These are phyloP conservation scores for Discostella stelligeroides DNA, from an alignment of 108 stramenopile species.

Conservation along the genomic window DNA sequence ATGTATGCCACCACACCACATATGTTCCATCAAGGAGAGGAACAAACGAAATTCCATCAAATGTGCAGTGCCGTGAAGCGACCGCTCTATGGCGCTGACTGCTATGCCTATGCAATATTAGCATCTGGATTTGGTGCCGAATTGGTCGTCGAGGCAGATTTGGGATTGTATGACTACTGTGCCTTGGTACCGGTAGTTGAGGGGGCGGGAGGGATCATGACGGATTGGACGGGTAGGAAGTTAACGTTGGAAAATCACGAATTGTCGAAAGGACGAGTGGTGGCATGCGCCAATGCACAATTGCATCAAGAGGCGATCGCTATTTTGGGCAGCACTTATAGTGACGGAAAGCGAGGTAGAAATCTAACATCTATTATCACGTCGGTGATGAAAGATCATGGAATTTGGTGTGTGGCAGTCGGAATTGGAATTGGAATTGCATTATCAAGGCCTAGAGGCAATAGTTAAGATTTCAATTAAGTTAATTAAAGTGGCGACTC, in stretches of 20 bases:
- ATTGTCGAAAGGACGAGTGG: constrained; percentile 48
- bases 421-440: constrained; percentile 25
- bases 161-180: constrained; percentile 64
- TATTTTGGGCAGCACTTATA: constrained; percentile 36
- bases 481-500: neutral
- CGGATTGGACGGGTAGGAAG: constrained; percentile 54
- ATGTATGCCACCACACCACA: constrained; percentile 59
- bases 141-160: constrained; percentile 58
- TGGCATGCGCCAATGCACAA: constrained; percentile 50
- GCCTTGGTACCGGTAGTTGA: constrained; percentile 59
- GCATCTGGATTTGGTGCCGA: constrained; percentile 63
- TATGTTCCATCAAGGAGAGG: constrained; percentile 59
- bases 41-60: constrained; percentile 37
- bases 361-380: neutral
- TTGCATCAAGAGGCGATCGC: constrained; percentile 46
- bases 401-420: constrained; percentile 9
- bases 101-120: constrained; percentile 61
- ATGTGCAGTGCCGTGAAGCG: constrained; percentile 31
- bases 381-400: constrained; percentile 3
- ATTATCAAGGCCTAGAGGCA: constrained; percentile 2
- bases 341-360: neutral
- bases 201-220: constrained; percentile 58
- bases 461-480: neutral
- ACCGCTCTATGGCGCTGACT: constrained; percentile 58
- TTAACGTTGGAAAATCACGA: constrained; percentile 53